These are phyloP conservation scores for Erigeron philadelphicus DNA, from an alignment of 140 eudicot genomes.

Conservation along the genomic window DNA sequence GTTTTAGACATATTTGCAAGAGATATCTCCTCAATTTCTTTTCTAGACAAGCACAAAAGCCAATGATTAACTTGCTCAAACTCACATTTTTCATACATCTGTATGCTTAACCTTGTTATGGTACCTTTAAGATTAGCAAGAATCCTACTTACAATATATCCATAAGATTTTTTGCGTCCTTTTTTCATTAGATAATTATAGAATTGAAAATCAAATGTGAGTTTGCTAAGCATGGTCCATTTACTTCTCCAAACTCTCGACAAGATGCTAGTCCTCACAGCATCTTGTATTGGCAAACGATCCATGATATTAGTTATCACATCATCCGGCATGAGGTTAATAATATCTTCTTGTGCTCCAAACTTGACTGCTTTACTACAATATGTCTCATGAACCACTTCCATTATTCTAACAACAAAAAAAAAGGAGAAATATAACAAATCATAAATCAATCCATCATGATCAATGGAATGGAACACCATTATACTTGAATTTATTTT, in stretches of 20 bases:
- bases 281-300: conserved; percentile 19
- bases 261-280: conserved; percentile 20
- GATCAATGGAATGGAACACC: too few species aligned
- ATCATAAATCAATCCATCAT: too few species aligned
- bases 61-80: neutral
- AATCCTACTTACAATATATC: neutral
- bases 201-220: neutral
- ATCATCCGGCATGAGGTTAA: neutral
- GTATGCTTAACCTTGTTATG: neutral
- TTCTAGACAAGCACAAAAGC: conserved; percentile 8
- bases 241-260: conserved; percentile 17
- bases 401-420: neutral
- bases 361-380: neutral
- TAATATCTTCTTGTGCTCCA: conserved; percentile 1
- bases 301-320: conserved; percentile 3
- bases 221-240: conserved; percentile 18
- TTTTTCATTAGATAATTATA: neutral
- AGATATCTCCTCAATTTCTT: neutral
- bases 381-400: neutral
- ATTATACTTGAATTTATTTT: too few species aligned
- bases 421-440: neutral
- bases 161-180: neutral
- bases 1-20: neutral
- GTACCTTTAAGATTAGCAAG: neutral
- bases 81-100: neutral